Evolutionary conservation across 768 basidiomycete species (phyloP).

Genomic region (Suillus sp.): DNA sequence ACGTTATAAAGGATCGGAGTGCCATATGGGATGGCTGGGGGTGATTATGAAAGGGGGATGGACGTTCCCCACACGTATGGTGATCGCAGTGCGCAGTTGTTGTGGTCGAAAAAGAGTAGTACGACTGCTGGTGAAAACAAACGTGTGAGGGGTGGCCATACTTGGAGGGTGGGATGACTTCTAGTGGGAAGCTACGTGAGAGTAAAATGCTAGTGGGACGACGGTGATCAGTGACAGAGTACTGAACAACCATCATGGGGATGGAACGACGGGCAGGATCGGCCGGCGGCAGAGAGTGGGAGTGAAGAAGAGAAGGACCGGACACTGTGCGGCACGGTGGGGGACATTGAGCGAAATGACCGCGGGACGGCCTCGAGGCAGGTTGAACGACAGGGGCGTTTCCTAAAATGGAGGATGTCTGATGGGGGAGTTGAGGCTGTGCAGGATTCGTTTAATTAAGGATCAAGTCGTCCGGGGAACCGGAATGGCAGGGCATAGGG

Average conservation of each 20-base stretch:
- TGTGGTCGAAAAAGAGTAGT: too few relatives aligned
- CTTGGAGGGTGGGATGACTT: not conserved
- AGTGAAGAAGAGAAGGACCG: constrained; percentile 4
- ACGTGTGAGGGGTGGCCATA: not conserved
- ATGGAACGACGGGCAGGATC: not conserved
- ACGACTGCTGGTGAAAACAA: not conserved
- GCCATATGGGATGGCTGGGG: too few relatives aligned
- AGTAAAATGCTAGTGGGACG: constrained; percentile 1
- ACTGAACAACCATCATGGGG: not conserved
- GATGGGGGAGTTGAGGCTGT: constrained; percentile 2
- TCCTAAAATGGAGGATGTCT: not conserved
- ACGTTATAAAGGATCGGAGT: not conserved
- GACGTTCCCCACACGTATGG: not conserved
- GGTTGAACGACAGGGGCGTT: constrained; percentile 1
- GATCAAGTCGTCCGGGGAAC: constrained; percentile 9
- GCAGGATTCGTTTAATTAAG: constrained; percentile 1
- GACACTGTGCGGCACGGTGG: constrained; percentile 8
- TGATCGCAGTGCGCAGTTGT: too few relatives aligned
- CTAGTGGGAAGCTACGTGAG: not conserved
- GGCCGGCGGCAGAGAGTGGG: not conserved
- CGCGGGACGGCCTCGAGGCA: constrained; percentile 9
- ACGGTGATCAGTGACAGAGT: constrained; percentile 3
- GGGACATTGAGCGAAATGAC: constrained; percentile 4
- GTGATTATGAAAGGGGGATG: not conserved
- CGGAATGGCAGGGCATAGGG: not conserved